Evolutionary conservation across 108 stramenopile genomes (phyloP).

Genomic region (Nitzschia putrida): DNA sequence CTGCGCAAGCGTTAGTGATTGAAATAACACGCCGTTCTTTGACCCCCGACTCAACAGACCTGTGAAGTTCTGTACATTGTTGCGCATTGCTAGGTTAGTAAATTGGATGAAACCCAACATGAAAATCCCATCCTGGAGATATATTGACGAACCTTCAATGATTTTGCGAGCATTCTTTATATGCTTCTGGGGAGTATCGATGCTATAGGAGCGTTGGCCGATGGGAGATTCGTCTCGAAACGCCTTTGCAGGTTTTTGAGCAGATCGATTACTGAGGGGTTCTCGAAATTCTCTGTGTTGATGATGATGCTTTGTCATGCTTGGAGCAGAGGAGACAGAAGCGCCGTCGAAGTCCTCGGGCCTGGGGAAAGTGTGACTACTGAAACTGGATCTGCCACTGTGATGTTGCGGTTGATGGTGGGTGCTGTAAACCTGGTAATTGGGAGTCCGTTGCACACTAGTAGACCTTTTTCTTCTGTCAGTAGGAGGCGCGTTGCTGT

Average conservation of each 20-base stretch:
- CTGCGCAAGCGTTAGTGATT: conserved; percentile 57
- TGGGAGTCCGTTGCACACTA: conserved; percentile 2
- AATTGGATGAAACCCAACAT: neutral
- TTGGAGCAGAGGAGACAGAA: conserved; percentile 16
- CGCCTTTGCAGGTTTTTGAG: neutral
- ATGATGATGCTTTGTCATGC: neutral
- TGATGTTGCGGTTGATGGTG: conserved; percentile 9
- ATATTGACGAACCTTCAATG: conserved; percentile 37
- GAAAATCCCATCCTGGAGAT: too few species aligned
- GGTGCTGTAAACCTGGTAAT: neutral
- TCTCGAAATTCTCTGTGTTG: conserved; percentile 10
- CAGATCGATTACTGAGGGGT: conserved; percentile 4
- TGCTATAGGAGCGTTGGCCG: conserved; percentile 8
- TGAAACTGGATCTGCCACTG: neutral
- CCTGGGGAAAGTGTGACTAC: neutral
- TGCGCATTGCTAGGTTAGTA: neutral
- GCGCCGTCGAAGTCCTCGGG: conserved; percentile 3
- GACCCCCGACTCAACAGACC: conserved; percentile 21
- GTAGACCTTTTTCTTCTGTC: conserved; percentile 4
- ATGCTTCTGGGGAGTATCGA: conserved; percentile 8
- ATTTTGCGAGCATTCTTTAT: conserved; percentile 23
- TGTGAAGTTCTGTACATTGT: conserved; percentile 20
- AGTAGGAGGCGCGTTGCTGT: neutral
- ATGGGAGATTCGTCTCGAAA: conserved; percentile 20
- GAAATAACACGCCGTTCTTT: conserved; percentile 57